Evolutionary conservation across 768 basidiomycete genomes (phyloP), one percentile per base, ranked within the genome.

Genomic region (Suillus americanus): DNA sequence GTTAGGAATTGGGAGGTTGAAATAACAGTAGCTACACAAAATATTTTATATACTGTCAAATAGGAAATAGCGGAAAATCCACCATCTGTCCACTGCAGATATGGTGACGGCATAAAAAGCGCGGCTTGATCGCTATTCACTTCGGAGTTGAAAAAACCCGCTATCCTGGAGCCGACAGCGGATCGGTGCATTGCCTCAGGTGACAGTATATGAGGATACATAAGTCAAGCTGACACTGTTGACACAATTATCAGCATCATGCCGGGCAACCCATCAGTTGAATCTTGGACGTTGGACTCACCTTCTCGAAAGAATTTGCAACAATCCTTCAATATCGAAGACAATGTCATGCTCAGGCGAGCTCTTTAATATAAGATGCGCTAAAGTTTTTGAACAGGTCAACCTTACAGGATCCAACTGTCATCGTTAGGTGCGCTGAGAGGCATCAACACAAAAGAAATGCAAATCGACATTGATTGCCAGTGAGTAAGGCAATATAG

Each of bases 121-220:
- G 10, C 4, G 5, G n/a, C n/a, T 46, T 2, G 0, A 46, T 13
- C 12, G 12, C n/a, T 23, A 46, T 46, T 13, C n/a, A 51, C n/a
- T 46, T 46, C 12, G n/a, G 45, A 46, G 12, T 5, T 46, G 10
- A 46, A 46, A 46, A 23, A 46, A 46, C 12, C n/a, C n/a, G 12
- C n/a, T 46, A 23, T 45, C 43, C 20, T 45, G 20, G 43, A 5
- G 8, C 43, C 14, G 20, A 45, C 43, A n/a, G 23, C 28, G 28
- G 28, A 30, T 30, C 70, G 75, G 23, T 67, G n/a, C n/a, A 23
- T 46, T 46, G 10, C n/a, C 20, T 12, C 20, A 46, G 45, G 9
- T 46, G 45, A 46, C n/a, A 23, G 10, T n/a, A 23, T 46, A 12
- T 3, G 2, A 12, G 10, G 3, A 46, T 46, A 46, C 10, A 46